Base-by-base conservation (phyloP, 1,284 basidiomycete species). In the Ceratobasidium sp. region DNA sequence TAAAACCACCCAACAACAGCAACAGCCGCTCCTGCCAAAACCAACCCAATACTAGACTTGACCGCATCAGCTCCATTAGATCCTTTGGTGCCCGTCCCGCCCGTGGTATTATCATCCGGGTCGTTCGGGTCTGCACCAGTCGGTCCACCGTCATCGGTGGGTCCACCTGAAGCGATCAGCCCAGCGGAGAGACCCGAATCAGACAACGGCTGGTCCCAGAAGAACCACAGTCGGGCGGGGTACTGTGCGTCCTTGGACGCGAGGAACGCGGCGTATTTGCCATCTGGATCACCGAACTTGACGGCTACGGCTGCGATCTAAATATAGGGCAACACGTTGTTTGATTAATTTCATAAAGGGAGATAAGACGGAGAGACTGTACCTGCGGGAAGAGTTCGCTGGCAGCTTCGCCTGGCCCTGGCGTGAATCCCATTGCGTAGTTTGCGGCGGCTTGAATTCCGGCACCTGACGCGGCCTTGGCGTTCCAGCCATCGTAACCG, bases 361-460 rank as follows among this genome's bases (percentile, higher is more conserved):
- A 33, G 33, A 33, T 33, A 33, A 33, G 33, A 33, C 33, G 33
- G 38, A 68, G 23, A 12, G 56, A 12, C 54, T 50, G 20, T 65
- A 65, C 79, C 64, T 80, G 80, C 20, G 81, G 80, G 28, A 80
- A 80, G 66, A 82, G 77, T 65, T 82, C 82, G 46, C 77, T 74
- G 20, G 69, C 78, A 59, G 78, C 78, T 67, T 82, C 81, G 9
- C 77, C 77, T 13, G 78, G 67, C 13, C 79, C 67, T 0, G 86
- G 84, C 70, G 87, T 82, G 20, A 86, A 80, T 1, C 84, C 85
- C 85, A 92, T 88, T 10, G 89, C 86, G 80, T 86, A 91, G 83
- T 91, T 88, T 71, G 90, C 84, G 12, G 90, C 90, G 48, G 84
- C 85, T 81, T 90, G 85, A 82, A 92, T 91, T 26, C 87, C 91